Conservation (phyloP, 139 green algal species). For the Pycnococcus provasolii region DNA sequence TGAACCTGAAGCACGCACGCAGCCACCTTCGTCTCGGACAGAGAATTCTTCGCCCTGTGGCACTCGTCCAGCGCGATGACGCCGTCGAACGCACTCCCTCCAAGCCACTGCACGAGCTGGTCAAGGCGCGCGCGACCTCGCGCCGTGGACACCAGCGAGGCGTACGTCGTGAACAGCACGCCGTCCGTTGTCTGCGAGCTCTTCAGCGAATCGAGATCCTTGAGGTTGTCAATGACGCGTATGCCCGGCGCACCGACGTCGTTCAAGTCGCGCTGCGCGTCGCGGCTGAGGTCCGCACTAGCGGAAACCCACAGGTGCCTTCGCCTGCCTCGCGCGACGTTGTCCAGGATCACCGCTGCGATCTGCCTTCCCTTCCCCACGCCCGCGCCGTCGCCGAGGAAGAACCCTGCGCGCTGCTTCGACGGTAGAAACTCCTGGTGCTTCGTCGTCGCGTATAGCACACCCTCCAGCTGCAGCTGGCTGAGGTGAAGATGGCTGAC, state of each 20-base stretch:
- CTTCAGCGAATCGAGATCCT: constrained; percentile 58
- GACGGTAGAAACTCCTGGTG: constrained; percentile 45
- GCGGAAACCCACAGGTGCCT: constrained; percentile 64
- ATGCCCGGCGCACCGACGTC: constrained; percentile 40
- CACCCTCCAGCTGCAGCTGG: constrained; percentile 72
- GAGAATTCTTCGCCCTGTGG: constrained; percentile 74
- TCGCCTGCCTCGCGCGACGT: constrained; percentile 38
- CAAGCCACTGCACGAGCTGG: constrained; percentile 64
- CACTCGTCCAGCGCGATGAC: constrained; percentile 11
- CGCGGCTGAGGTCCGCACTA: constrained; percentile 52
- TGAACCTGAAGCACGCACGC: constrained; percentile 18
- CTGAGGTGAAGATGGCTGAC: too few relatives aligned
- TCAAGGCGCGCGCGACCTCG: constrained; percentile 38
- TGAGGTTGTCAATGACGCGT: constrained; percentile 52
- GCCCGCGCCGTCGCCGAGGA: constrained; percentile 71
- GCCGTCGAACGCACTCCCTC: too few relatives aligned
- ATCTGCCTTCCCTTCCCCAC: constrained; percentile 76
- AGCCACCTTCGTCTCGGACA: constrained; percentile 52
- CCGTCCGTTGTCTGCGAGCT: constrained; percentile 62
- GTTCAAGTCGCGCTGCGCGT: constrained; percentile 55
- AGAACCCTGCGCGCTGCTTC: constrained; percentile 50
- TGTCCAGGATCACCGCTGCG: constrained; percentile 48
- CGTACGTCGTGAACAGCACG: constrained; percentile 78
- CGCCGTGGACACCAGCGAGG: constrained; percentile 43
- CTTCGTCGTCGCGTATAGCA: constrained; percentile 64